phyloP scores from a whole-genome alignment of 305 asterid species.

The Ajuga reptans region DNA sequence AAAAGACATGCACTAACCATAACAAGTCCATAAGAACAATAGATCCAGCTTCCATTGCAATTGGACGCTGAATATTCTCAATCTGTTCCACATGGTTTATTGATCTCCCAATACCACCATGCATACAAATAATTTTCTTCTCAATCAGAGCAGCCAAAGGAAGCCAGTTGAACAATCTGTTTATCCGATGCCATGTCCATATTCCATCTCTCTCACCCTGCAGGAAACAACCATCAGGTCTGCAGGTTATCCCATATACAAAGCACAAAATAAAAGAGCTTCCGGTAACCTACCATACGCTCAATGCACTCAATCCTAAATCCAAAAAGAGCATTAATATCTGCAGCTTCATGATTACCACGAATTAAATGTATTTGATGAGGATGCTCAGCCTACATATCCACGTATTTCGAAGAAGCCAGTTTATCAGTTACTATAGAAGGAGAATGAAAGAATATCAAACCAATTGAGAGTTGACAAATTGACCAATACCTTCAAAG shows the following conservation, averaged over 20 bases:
- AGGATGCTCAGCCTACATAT: slow-evolving; percentile 69
- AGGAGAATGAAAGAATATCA: slow-evolving; percentile 6
- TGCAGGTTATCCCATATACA: slow-evolving; percentile 18
- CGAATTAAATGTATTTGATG: slow-evolving; percentile 88
- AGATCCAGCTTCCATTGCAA: slow-evolving; percentile 98
- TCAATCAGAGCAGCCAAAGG: slow-evolving; percentile 95
- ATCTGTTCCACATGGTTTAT: slow-evolving; percentile 95
- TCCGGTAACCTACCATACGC: slow-evolving; percentile 43
- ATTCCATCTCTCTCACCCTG: slow-evolving; percentile 99
- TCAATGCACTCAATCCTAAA: slow-evolving; percentile 72
- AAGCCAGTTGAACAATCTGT: slow-evolving; percentile 97
- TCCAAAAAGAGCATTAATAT: slow-evolving; percentile 97
- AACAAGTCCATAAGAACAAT: slow-evolving; percentile 93
- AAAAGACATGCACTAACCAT: slow-evolving; percentile 52
- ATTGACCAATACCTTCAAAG: slow-evolving; percentile 62
- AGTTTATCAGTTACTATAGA: slow-evolving; percentile 19
- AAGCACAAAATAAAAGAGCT: not conserved
- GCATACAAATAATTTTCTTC: slow-evolving; percentile 97
- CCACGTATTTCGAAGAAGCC: slow-evolving; percentile 14
- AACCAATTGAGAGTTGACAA: slow-evolving; percentile 13
- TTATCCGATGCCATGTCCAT: slow-evolving; percentile 98
- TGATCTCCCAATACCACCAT: slow-evolving; percentile 99
- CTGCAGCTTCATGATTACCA: slow-evolving; percentile 99
- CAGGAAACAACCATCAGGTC: slow-evolving; percentile 24
- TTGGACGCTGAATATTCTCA: slow-evolving; percentile 93